Conservation (phyloP, 768 basidiomycete species). For the Termitomyces bulborhizus region DNA sequence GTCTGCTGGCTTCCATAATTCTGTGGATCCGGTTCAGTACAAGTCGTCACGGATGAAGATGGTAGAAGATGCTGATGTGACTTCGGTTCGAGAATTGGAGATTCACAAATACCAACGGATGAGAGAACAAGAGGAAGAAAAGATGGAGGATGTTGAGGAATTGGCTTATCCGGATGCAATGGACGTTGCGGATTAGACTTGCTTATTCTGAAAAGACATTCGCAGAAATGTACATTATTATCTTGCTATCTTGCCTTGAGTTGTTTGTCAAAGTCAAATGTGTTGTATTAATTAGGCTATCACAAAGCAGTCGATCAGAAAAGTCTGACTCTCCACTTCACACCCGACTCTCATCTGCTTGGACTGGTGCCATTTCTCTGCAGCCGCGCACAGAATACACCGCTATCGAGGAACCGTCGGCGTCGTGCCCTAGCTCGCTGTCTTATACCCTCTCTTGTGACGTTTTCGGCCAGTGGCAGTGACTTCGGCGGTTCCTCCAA, state of each 20-base stretch:
- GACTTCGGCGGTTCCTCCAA: constrained; percentile 51
- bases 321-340: constrained; percentile 8
- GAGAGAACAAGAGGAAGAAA: constrained; percentile 21
- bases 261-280: background rate
- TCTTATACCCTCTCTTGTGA: constrained; percentile 35
- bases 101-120: constrained; percentile 27
- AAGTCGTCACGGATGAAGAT: constrained; percentile 45
- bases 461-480: constrained; percentile 33
- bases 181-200: constrained; percentile 14
- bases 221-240: background rate
- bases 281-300: background rate
- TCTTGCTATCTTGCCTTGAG: background rate
- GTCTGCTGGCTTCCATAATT: constrained; percentile 57
- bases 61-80: constrained; percentile 56
- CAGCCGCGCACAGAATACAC: constrained; percentile 16
- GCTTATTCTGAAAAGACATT: background rate
- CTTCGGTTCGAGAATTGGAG: constrained; percentile 38
- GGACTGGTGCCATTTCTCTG: constrained; percentile 13
- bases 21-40: constrained; percentile 62
- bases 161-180: constrained; percentile 13
- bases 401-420: constrained; percentile 41
- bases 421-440: constrained; percentile 35
- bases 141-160: constrained; percentile 13
- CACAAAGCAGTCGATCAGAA: constrained; percentile 10
- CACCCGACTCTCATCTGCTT: constrained; percentile 10